These are phyloP conservation scores for Candida taoyuanica DNA, from an alignment of 805 yeast species.

Conservation along the genomic window DNA sequence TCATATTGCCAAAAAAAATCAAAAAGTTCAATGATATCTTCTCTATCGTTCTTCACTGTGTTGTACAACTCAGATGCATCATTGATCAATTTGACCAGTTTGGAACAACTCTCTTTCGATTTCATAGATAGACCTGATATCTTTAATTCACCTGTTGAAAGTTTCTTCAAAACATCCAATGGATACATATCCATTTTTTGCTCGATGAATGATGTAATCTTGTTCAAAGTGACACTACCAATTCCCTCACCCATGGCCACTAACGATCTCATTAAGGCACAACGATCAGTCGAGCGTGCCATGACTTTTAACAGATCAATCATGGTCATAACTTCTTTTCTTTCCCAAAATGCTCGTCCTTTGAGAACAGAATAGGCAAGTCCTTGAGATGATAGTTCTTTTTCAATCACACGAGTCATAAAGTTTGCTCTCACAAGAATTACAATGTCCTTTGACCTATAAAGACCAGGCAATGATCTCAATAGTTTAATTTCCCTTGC, in stretches of 20 bases:
- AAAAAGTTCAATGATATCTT: conserved; percentile 10
- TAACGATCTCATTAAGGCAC: conserved; percentile 57
- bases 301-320: conserved; percentile 63
- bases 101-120: conserved; percentile 6
- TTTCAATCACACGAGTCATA: conserved; percentile 61
- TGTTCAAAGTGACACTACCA: conserved; percentile 38
- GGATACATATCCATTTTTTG: conserved; percentile 4
- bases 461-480: conserved; percentile 39
- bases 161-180: conserved; percentile 7
- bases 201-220: conserved; percentile 11
- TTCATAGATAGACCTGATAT: conserved; percentile 7
- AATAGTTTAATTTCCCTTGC: conserved; percentile 51
- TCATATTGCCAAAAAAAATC: conserved; percentile 8
- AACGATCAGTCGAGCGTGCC: conserved; percentile 51
- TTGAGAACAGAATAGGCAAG: conserved; percentile 66
- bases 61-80: conserved; percentile 2
- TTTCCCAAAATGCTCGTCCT: conserved; percentile 78
- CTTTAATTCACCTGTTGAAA: conserved; percentile 5
- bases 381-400: conserved; percentile 46
- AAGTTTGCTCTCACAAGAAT: conserved; percentile 63
- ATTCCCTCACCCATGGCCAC: conserved; percentile 46
- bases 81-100: conserved; percentile 1
- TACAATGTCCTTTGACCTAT: conserved; percentile 59
- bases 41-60: conserved; percentile 1
- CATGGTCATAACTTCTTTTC: conserved; percentile 59